phyloP scores from a whole-genome alignment of 345 rosid genomes.

The Euphorbia peplus region DNA sequence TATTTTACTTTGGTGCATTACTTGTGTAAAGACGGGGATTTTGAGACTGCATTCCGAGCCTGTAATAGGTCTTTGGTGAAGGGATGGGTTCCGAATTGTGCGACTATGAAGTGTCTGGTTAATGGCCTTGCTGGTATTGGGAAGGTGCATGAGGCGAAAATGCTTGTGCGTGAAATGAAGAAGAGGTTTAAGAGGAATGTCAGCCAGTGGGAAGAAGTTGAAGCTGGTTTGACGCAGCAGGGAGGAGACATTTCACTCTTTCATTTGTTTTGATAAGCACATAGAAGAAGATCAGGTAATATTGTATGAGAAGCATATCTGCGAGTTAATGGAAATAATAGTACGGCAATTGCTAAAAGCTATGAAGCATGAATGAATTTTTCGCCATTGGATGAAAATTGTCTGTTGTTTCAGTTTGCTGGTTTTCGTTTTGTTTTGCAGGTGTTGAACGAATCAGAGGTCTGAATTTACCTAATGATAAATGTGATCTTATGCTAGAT shows the following conservation, averaged over 20 bases:
- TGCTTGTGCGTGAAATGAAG: conserved; percentile 50
- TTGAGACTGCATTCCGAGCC: conserved; percentile 50
- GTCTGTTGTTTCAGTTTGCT: no score
- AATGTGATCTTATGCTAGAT: no score
- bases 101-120: conserved; percentile 62
- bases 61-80: conserved; percentile 63
- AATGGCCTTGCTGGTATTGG: conserved; percentile 52
- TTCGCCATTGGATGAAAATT: not conserved
- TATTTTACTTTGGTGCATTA: conserved; percentile 55
- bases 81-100: conserved; percentile 64
- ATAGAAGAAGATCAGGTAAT: not conserved
- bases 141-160: conserved; percentile 59
- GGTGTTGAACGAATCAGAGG: no score
- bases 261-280: not conserved
- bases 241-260: not conserved
- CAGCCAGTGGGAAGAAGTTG: conserved; percentile 74
- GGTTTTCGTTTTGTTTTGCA: no score
- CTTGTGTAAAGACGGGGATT: conserved; percentile 61
- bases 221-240: conserved; percentile 61
- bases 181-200: conserved; percentile 46
- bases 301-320: not conserved
- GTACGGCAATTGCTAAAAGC: not conserved
- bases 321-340: not conserved
- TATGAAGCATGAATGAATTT: not conserved
- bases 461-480: no score